Conservation (phyloP, 805 yeast species). For the Lipomyces spencermartinsiae region DNA sequence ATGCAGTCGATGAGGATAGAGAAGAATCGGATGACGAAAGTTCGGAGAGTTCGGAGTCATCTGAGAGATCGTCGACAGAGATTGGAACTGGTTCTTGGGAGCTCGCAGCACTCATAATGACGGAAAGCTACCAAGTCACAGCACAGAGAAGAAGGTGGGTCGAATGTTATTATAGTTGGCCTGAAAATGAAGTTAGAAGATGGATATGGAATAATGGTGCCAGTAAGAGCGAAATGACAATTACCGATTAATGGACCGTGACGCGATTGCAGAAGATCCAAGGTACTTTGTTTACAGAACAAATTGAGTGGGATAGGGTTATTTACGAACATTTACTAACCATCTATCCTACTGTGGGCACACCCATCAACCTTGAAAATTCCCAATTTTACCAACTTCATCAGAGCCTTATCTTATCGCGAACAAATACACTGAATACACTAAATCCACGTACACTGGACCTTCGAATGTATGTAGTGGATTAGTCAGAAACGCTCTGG, state of each 20-base stretch:
- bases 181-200: neutral
- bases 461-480: slow-evolving; percentile 6
- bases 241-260: neutral
- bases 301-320: slow-evolving; percentile 3
- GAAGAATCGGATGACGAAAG: slow-evolving; percentile 1
- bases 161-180: slow-evolving; percentile 1
- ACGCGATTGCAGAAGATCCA: neutral
- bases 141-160: neutral
- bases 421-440: slow-evolving; percentile 9
- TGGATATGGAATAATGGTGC: neutral
- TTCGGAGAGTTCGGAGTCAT: neutral
- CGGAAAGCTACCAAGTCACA: neutral
- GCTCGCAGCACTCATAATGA: neutral
- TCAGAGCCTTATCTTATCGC: slow-evolving; percentile 3
- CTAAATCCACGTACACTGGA: slow-evolving; percentile 10
- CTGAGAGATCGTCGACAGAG: neutral
- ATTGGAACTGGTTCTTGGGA: neutral
- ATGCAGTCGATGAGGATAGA: neutral
- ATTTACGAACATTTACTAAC: neutral
- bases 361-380: neutral
- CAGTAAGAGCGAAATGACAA: neutral
- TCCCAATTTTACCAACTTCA: too few relatives aligned
- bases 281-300: neutral
- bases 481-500: slow-evolving; percentile 11
- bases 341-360: slow-evolving; percentile 1